Evolutionary conservation across 2,329 filamentous ascomycete species (phyloP), one percentile per base, ranked within the genome.

Genomic region (Beauveria rudraprayagi): DNA sequence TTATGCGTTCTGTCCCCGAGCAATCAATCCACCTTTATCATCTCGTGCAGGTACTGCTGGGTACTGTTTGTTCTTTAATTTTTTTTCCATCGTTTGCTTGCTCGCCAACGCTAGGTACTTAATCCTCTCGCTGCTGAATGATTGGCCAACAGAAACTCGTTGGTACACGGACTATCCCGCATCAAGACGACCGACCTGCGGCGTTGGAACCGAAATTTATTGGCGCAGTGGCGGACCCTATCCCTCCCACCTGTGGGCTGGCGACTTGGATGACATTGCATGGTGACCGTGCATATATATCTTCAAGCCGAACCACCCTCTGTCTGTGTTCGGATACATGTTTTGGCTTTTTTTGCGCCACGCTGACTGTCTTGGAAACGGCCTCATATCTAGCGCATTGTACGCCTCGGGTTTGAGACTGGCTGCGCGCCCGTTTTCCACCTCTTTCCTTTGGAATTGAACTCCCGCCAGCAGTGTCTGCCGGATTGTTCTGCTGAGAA

Each of bases 251-350:
- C 48, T n/a, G 10, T 24, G n/a, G 22, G 22, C 22, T 37, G 54
- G 40, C 50, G n/a, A 22, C 37, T 24, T 51, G 34, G 56, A 44
- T 59, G 56, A 59, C 46, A 43, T n/a, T 52, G 56, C 56, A 57
- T 37, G 14, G 55, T 57, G 19, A 57, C 55, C 11, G 30, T 57
- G 44, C 55, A 48, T 50, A 48, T 50, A 48, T 50, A 50, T 40
- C 30, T 14, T 26, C 28, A 26, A 37, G 19, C 4, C 28, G 37
- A 34, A 14, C 24, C 26, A 8, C 17, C 17, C 28, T 52, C 24
- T 30, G 22, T 19, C 40, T 28, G 28, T 19, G 30, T 14, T 22
- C 19, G 41, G 41, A 11, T 50, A 50, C 28, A 11, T 24, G 44
- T 24, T 24, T 30, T 40, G 41, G 11, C 11, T 16, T 37, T 34